Percentiles rank a stretch among this genome's conserved stretches.
These are phyloP conservation scores for Solanum ossicruentum DNA, from an alignment of 257 asterid genomes.

Conservation along the genomic window DNA sequence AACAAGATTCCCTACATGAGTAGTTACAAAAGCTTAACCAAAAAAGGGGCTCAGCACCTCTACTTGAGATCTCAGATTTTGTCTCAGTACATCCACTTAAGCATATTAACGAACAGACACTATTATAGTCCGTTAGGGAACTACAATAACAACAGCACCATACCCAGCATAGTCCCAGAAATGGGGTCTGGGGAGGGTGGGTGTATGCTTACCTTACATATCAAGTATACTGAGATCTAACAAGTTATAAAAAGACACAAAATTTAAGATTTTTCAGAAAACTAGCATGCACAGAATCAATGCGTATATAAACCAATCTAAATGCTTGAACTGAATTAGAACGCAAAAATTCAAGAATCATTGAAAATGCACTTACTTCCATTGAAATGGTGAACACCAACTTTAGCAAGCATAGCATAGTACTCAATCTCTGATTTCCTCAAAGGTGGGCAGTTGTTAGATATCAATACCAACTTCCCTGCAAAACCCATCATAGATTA, in stretches of 20 bases:
- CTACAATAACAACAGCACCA: neutral
- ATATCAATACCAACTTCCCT: conserved; percentile 73
- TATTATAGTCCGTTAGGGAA: neutral
- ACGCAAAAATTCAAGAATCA: neutral
- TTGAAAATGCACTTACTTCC: conserved; percentile 42
- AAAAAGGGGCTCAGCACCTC: neutral
- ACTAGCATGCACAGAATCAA: neutral
- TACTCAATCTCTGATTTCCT: conserved; percentile 87
- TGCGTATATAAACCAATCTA: neutral
- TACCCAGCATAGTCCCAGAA: neutral
- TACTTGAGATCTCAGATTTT: neutral
- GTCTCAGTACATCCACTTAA: neutral
- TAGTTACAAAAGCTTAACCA: neutral
- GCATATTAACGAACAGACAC: neutral
- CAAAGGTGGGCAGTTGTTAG: conserved; percentile 75
- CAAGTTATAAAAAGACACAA: neutral
- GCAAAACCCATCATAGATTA: neutral
- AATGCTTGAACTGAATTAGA: neutral
- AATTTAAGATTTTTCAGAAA: neutral
- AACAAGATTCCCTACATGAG: neutral
- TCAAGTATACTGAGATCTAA: neutral
- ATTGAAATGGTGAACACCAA: conserved; percentile 71
- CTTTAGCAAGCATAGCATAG: conserved; percentile 80
- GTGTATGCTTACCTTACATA: neutral
- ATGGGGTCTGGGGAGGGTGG: neutral